A percentile compares a stretch with the other conserved stretches of the same genome.
phyloP scores from a whole-genome alignment of 2,329 filamentous ascomycete genomes.

The Aspergillaceae sp. region DNA sequence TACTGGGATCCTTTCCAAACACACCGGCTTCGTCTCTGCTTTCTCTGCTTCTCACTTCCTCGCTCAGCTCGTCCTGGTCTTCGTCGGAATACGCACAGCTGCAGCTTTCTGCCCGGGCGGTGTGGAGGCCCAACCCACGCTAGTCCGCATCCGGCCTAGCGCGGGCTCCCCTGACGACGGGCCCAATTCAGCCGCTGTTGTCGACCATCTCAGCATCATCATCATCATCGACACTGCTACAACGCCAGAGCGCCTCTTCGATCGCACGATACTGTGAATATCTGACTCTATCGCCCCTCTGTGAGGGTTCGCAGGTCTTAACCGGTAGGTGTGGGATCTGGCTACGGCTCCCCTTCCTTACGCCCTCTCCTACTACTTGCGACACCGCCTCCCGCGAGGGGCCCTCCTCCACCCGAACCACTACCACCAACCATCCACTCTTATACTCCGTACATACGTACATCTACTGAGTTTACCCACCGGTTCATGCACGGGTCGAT shows the following conservation, averaged over 20 bases:
- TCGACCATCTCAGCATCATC: not conserved
- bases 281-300: not conserved
- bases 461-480: not conserved
- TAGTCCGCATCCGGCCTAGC: not conserved
- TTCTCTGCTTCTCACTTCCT: not conserved
- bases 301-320: not conserved
- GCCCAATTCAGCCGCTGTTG: not conserved
- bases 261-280: too few species aligned
- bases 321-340: not conserved
- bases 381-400: slow-evolving; percentile 29
- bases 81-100: slow-evolving; percentile 3
- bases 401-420: slow-evolving; percentile 3
- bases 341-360: too few species aligned
- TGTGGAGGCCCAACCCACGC: not conserved
- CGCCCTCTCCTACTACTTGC: slow-evolving; percentile 10
- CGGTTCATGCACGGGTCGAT: slow-evolving; percentile 9
- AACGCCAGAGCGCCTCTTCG: not conserved
- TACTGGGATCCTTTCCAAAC: not conserved
- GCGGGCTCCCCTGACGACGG: slow-evolving; percentile 1
- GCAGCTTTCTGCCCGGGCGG: not conserved
- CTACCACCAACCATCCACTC: not conserved
- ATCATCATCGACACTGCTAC: not conserved
- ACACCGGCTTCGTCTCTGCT: not conserved
- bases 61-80: too few species aligned
- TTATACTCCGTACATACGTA: not conserved